Percentiles rank a stretch among this genome's conserved stretches.
These are phyloP conservation scores for Candolleomyces aberdarensis DNA, from an alignment of 768 basidiomycete species.

Conservation along the genomic window DNA sequence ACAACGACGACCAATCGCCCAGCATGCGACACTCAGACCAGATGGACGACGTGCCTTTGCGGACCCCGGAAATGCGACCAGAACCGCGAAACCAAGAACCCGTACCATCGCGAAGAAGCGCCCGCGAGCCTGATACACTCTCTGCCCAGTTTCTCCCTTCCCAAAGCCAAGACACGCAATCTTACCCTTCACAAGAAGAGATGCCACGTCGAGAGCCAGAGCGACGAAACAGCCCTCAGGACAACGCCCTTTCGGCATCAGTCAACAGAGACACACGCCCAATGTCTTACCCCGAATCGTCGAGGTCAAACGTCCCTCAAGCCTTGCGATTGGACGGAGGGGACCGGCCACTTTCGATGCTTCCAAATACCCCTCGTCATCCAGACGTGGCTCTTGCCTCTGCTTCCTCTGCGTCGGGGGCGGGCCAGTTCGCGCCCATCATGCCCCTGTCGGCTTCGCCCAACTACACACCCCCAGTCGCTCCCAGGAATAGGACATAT, in stretches of 20 bases:
- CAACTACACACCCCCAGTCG: conserved; percentile 60
- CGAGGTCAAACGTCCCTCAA: conserved; percentile 22
- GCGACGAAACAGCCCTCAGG: neutral
- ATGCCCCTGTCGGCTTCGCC: conserved; percentile 60
- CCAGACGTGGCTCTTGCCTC: conserved; percentile 32
- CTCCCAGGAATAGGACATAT: conserved; percentile 63
- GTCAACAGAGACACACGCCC: conserved; percentile 25
- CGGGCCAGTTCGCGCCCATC: conserved; percentile 36
- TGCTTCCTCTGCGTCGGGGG: conserved; percentile 10
- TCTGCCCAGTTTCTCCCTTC: conserved; percentile 7
- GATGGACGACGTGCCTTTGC: conserved; percentile 7
- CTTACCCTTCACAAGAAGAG: conserved; percentile 3
- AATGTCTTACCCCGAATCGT: conserved; percentile 27
- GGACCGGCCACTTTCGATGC: conserved; percentile 27
- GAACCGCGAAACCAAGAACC: neutral
- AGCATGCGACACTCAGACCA: conserved; percentile 16
- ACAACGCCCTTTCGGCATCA: conserved; percentile 24
- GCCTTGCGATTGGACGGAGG: conserved; percentile 16
- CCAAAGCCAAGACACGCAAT: conserved; percentile 9
- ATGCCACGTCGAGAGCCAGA: neutral
- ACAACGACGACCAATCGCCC: conserved; percentile 10
- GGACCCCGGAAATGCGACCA: conserved; percentile 4
- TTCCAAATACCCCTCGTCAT: conserved; percentile 44
- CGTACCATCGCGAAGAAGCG: neutral
- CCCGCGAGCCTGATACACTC: conserved; percentile 14